Base-by-base conservation (phyloP, 495 filamentous ascomycete species). In the Tetracladium setigerum region DNA sequence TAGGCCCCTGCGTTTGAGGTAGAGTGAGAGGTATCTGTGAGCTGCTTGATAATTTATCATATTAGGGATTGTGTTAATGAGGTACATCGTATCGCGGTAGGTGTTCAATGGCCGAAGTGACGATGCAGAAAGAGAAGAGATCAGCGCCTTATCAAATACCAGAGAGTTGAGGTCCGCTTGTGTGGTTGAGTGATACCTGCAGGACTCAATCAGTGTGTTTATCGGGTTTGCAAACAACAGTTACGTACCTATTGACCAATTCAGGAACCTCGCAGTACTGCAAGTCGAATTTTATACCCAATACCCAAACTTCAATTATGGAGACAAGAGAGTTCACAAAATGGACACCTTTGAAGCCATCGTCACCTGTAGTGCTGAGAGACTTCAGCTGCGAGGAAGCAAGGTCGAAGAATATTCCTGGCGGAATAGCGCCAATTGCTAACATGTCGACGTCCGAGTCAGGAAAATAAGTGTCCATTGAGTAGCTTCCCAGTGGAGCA, bases 401-500 rank as follows among this genome's bases (percentile, higher is more conserved):
- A 5, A 79, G 56, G 15, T 71, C 53, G 47, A 81, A 77, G 56
- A 83, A 83, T 3, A 69, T 74, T 46, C 62, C 60, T 13, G 73
- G 50, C 45, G 71, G 72, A 41, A 79, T 73, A 12, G 69, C 71
- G 9, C 78, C 77, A 45, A 82, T 71, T 51, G 67, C 76, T 16
- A 82, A 61, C 49, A 77, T 73, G 55, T 83, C 75, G 1, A 81
- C 69, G 52, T 80, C 76, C 1, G 78, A 81, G 7, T 62, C 37
- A 9, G 64, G 35, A 14, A 72, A 71, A 67, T 76, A 81, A 19
- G 79, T 70, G 4, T 67, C 74, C 19, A 82, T 64, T n/a, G 66
- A 68, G 52, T 79, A 81, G 18, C 77, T 79, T 0, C 79, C 79
- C n/a, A 81, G 74, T 3, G 78, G 73, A 11, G 68, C 62, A 8